phyloP scores from a whole-genome alignment of 176 grass and related monocot species.

The Eragrostis nindensis region DNA sequence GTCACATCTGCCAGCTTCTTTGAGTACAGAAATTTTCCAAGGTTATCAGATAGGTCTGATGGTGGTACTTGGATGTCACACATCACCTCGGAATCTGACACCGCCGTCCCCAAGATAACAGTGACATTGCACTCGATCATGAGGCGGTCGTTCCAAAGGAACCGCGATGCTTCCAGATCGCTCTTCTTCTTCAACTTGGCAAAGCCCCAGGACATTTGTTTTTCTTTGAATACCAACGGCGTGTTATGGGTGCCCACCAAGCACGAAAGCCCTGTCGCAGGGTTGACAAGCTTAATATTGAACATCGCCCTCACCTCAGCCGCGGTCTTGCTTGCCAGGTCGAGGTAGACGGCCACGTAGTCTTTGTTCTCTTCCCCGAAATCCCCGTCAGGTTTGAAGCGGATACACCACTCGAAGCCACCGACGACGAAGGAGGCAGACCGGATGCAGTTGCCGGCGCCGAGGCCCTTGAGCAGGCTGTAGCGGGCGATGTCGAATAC shows the following conservation, averaged over 20 bases:
- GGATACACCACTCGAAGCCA: not conserved
- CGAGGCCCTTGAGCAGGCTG: too few species aligned
- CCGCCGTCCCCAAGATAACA: too few species aligned
- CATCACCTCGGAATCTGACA: too few species aligned
- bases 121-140: too few species aligned
- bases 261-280: not conserved
- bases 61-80: too few species aligned
- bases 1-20: too few species aligned
- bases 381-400: not conserved
- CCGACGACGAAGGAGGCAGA: not conserved
- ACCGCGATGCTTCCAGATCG: too few species aligned
- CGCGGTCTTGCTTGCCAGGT: too few species aligned
- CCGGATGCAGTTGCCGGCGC: not conserved
- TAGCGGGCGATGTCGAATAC: too few species aligned
- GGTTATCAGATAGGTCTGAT: too few species aligned
- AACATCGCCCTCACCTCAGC: not conserved
- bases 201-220: not conserved
- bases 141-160: too few species aligned
- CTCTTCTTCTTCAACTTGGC: not conserved
- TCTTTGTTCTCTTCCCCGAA: not conserved
- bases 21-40: too few species aligned
- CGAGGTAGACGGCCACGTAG: not conserved
- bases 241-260: not conserved
- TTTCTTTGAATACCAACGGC: not conserved
- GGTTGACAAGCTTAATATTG: not conserved